These are phyloP conservation scores for Entophlyctis luteolus DNA, from an alignment of 192 early-diverging fungal genomes.

Conservation along the genomic window DNA sequence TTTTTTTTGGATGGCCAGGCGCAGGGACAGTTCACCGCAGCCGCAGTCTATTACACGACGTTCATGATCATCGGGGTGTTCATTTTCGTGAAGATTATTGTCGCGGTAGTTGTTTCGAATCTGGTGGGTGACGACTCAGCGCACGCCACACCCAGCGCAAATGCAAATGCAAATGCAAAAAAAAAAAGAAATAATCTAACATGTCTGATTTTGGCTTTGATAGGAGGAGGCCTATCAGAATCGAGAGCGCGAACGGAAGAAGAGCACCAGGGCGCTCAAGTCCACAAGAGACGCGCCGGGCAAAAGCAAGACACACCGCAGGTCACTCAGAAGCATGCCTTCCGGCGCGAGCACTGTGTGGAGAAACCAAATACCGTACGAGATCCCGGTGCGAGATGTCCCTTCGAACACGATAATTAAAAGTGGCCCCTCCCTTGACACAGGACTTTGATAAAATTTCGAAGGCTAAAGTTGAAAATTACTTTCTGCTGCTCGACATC, in stretches of 20 bases:
- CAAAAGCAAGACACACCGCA: conserved; percentile 23
- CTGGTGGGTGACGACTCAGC: conserved; percentile 34
- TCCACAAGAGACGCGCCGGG: conserved; percentile 17
- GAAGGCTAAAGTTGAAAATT: conserved; percentile 45
- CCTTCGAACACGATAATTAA: neutral
- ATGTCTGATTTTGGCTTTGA: too few relatives aligned
- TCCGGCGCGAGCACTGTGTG: conserved; percentile 21
- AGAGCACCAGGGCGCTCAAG: conserved; percentile 30
- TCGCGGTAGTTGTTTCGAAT: conserved; percentile 47
- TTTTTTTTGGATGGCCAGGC: neutral
- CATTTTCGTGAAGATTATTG: conserved; percentile 43
- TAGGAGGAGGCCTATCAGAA: conserved; percentile 30
- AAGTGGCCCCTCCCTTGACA: neutral
- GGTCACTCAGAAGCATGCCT: conserved; percentile 25
- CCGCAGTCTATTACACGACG: conserved; percentile 33
- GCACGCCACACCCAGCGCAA: too few relatives aligned
- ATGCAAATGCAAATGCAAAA: too few relatives aligned
- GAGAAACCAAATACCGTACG: conserved; percentile 42
- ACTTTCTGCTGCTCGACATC: conserved; percentile 37
- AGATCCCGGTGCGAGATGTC: conserved; percentile 33
- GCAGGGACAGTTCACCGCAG: conserved; percentile 31
- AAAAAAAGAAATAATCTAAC: too few relatives aligned
- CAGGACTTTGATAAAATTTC: conserved; percentile 44
- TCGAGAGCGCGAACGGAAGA: conserved; percentile 21
- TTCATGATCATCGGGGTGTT: conserved; percentile 41